phyloP scores from a whole-genome alignment of 2,329 filamentous ascomycete genomes.

The Cladosporium cucumerinum region DNA sequence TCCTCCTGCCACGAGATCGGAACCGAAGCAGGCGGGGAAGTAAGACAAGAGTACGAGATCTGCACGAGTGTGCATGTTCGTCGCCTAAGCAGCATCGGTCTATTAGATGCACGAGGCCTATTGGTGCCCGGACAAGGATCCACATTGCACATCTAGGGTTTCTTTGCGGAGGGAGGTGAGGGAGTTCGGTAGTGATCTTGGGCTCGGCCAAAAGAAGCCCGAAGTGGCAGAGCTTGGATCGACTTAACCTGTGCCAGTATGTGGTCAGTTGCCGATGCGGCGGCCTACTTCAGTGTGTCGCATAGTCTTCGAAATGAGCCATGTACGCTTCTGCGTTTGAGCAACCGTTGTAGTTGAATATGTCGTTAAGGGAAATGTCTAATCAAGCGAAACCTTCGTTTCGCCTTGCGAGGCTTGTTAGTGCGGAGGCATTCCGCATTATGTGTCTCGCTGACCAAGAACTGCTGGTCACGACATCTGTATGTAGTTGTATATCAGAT shows the following conservation, averaged over 20 bases:
- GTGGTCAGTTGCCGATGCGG: neutral
- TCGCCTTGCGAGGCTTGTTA: neutral
- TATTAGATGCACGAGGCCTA: neutral
- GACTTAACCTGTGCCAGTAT: neutral
- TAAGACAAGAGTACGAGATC: conserved; percentile 13
- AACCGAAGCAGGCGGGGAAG: conserved; percentile 10
- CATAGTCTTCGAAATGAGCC: neutral
- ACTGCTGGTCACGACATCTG: neutral
- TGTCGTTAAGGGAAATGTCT: neutral
- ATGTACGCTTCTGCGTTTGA: neutral
- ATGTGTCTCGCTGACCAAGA: conserved; percentile 7
- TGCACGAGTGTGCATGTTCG: neutral
- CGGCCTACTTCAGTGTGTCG: neutral
- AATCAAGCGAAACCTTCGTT: neutral
- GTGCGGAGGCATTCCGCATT: conserved; percentile 5
- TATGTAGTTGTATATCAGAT: neutral
- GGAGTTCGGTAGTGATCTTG: conserved; percentile 7
- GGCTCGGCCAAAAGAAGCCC: conserved; percentile 16
- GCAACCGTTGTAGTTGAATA: neutral
- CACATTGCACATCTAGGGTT: neutral
- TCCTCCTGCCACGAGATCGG: conserved; percentile 8
- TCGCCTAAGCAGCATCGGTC: conserved; percentile 2
- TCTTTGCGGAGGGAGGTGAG: conserved; percentile 2
- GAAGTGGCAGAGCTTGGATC: conserved; percentile 11
- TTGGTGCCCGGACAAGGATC: conserved; percentile 15